These are phyloP conservation scores for Alternaria solani DNA, from an alignment of 2,329 filamentous ascomycete genomes.

Conservation along the genomic window DNA sequence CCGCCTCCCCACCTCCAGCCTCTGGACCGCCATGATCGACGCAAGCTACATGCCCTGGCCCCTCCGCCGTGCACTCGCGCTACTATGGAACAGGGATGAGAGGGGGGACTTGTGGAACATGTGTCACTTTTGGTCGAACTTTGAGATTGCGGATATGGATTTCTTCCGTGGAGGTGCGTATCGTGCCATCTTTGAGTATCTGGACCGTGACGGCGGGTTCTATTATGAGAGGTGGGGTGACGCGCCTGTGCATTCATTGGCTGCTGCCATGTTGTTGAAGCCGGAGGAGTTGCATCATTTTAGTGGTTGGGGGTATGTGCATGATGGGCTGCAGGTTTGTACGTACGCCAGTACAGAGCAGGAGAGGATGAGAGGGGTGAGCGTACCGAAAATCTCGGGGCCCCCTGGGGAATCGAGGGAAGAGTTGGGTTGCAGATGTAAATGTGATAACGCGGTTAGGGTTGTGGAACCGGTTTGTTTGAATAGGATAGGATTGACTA, in stretches of 20 bases:
- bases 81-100: constrained; percentile 65
- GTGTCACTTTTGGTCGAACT: constrained; percentile 98
- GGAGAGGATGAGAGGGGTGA: constrained; percentile 6
- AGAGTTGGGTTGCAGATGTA: constrained; percentile 8
- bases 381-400: not conserved
- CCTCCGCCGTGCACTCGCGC: constrained; percentile 16
- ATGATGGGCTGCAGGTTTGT: constrained; percentile 24
- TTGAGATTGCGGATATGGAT: constrained; percentile 89
- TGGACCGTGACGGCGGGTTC: constrained; percentile 51
- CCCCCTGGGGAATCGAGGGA: constrained; percentile 3
- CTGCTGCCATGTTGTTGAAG: constrained; percentile 86
- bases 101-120: constrained; percentile 90
- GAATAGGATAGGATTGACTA: constrained; percentile 4
- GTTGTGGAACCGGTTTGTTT: constrained; percentile 15
- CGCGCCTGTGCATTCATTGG: constrained; percentile 92
- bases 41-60: constrained; percentile 27
- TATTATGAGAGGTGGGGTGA: constrained; percentile 74
- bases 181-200: constrained; percentile 90
- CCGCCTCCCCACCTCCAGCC: constrained; percentile 12
- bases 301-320: constrained; percentile 93
- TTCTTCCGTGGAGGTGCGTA: constrained; percentile 90
- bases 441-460: constrained; percentile 3
- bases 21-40: constrained; percentile 27
- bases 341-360: constrained; percentile 9
- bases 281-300: constrained; percentile 91